Percentiles rank a stretch among this genome's conserved stretches.
phyloP scores from a whole-genome alignment of 2,329 filamentous ascomycete genomes.

The Aspergillus viridinutans region DNA sequence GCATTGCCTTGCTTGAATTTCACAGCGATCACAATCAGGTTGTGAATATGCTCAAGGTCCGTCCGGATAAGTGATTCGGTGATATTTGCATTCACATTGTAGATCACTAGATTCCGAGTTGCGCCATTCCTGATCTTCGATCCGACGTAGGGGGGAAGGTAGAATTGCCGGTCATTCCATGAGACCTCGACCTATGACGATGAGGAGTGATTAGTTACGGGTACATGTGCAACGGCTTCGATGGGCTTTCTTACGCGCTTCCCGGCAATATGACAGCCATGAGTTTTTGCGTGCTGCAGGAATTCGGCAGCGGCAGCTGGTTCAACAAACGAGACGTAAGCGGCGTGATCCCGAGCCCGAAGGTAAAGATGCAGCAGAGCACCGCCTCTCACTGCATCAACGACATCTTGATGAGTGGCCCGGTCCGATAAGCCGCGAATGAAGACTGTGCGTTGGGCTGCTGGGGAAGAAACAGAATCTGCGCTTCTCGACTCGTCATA shows the following conservation, averaged over 20 bases:
- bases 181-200: constrained; percentile 57
- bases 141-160: constrained; percentile 58
- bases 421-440: constrained; percentile 59
- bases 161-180: constrained; percentile 70
- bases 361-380: constrained; percentile 65
- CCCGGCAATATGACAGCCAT: constrained; percentile 65
- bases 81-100: constrained; percentile 53
- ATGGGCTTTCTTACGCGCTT: constrained; percentile 55
- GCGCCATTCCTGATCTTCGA: constrained; percentile 63
- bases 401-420: constrained; percentile 63
- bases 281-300: constrained; percentile 57
- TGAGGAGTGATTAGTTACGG: constrained; percentile 9
- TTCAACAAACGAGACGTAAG: constrained; percentile 66
- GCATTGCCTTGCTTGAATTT: constrained; percentile 56
- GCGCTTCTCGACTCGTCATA: constrained; percentile 16
- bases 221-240: background rate
- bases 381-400: constrained; percentile 64
- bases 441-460: constrained; percentile 43
- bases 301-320: constrained; percentile 62
- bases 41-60: constrained; percentile 79
- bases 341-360: constrained; percentile 55
- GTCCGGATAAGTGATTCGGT: constrained; percentile 63
- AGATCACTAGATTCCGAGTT: constrained; percentile 69
- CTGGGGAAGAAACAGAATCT: constrained; percentile 10
- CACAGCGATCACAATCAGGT: constrained; percentile 66